Evolutionary conservation across 2,329 filamentous ascomycete genomes (phyloP).

Genomic region (Ambrosiella beaveri): DNA sequence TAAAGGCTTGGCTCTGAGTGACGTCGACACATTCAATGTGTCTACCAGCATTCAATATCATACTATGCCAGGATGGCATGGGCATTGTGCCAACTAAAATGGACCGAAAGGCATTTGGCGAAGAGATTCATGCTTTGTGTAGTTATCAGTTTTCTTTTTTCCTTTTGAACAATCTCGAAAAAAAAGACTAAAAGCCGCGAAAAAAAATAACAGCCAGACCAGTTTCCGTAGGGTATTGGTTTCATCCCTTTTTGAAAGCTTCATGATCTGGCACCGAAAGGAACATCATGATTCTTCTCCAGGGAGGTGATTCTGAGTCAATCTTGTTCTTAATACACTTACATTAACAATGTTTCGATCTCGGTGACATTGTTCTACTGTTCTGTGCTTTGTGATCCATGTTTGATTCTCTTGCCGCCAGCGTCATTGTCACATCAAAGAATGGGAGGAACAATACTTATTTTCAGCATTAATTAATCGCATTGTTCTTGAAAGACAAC

Average conservation of each 20-base stretch:
- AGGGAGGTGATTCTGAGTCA: too few species aligned
- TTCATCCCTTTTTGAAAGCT: not conserved
- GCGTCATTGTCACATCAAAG: not conserved
- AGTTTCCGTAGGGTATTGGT: not conserved
- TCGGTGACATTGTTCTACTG: not conserved
- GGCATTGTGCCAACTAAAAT: not conserved
- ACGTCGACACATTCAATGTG: slow-evolving; percentile 1
- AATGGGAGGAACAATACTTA: not conserved
- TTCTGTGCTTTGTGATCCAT: not conserved
- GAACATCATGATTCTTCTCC: not conserved
- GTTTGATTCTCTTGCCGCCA: not conserved
- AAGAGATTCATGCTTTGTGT: slow-evolving; percentile 7
- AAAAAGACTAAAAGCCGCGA: slow-evolving; percentile 1
- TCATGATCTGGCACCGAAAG: slow-evolving; percentile 4
- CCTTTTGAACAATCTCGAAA: not conserved
- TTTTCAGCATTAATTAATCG: too few species aligned
- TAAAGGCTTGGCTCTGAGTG: slow-evolving; percentile 1
- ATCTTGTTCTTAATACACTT: too few species aligned
- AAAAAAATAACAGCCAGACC: slow-evolving; percentile 3
- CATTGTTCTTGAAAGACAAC: too few species aligned
- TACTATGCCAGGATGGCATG: not conserved
- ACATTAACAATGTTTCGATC: not conserved
- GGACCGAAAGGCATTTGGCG: not conserved
- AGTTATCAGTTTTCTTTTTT: slow-evolving; percentile 7
- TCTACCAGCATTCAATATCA: slow-evolving; percentile 3